Percentiles rank a stretch among this genome's conserved stretches.
Conservation (phyloP, 1,284 basidiomycete species). For the Rhodotorula sp. region DNA sequence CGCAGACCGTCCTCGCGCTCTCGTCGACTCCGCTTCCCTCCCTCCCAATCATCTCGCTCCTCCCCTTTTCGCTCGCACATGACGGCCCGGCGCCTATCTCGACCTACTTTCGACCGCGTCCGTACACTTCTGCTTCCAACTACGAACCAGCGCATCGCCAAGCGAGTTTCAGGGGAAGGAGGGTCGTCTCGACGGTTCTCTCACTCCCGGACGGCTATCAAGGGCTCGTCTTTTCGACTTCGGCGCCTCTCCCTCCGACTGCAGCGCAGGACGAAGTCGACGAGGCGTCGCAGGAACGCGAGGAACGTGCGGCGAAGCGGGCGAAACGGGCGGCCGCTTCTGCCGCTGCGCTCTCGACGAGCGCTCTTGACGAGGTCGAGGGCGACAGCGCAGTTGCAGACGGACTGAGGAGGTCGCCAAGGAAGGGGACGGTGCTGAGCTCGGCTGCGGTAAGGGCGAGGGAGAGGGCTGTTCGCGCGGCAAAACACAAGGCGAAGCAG, state of each 20-base stretch:
- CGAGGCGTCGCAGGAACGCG: constrained; percentile 34
- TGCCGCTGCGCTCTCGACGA: neutral
- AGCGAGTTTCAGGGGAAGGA: constrained; percentile 69
- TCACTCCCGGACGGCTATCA: constrained; percentile 64
- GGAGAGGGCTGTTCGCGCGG: constrained; percentile 38
- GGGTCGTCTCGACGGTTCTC: constrained; percentile 64
- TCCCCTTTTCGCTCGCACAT: constrained; percentile 74
- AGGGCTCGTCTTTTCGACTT: constrained; percentile 59
- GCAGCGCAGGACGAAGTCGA: constrained; percentile 2
- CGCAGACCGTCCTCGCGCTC: constrained; percentile 14
- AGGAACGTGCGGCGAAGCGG: constrained; percentile 33
- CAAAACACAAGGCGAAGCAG: constrained; percentile 11
- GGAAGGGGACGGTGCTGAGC: constrained; percentile 21
- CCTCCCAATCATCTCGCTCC: constrained; percentile 60
- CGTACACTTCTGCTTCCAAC: constrained; percentile 49
- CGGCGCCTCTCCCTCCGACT: constrained; percentile 43
- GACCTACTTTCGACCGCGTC: constrained; percentile 59
- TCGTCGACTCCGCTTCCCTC: constrained; percentile 1
- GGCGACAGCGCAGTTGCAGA: neutral
- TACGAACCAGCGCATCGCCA: constrained; percentile 46
- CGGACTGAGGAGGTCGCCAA: constrained; percentile 1
- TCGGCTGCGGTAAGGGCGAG: constrained; percentile 39
- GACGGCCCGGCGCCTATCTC: constrained; percentile 68
- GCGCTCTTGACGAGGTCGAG: neutral
- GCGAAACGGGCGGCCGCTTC: constrained; percentile 42